A percentile compares a stretch with the other conserved stretches of the same genome.
Conservation (phyloP, 1,139 yeast species). For the Meyerozyma carpophila region DNA sequence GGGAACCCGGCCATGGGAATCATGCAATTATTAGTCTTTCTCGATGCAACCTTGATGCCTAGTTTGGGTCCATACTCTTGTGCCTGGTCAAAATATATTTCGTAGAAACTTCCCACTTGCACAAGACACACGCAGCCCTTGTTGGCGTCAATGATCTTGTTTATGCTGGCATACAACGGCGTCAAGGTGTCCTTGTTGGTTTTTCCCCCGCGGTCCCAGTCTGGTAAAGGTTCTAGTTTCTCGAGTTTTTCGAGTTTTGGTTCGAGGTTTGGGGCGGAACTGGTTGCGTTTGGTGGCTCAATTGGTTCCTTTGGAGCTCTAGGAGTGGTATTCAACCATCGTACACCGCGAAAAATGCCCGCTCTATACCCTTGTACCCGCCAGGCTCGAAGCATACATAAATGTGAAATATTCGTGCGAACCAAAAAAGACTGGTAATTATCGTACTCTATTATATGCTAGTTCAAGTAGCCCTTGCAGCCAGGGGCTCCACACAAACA, state of each 20-base stretch:
- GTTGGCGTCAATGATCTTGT: conserved; percentile 20
- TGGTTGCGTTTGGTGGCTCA: not conserved
- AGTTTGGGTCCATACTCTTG: conserved; percentile 63
- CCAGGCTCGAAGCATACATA: conserved; percentile 1
- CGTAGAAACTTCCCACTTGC: conserved; percentile 89
- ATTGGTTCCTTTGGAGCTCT: not conserved
- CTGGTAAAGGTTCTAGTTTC: not conserved
- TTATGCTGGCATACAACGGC: conserved; percentile 8
- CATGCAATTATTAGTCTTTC: conserved; percentile 37
- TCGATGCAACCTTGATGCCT: conserved; percentile 47
- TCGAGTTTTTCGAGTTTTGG: not conserved
- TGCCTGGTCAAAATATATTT: conserved; percentile 85
- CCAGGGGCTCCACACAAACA: conserved; percentile 94
- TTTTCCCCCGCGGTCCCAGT: conserved; percentile 11
- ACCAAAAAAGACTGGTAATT: not conserved
- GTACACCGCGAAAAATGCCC: not conserved
- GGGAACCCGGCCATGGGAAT: conserved; percentile 96
- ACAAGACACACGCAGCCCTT: conserved; percentile 74
- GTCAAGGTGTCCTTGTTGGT: conserved; percentile 6
- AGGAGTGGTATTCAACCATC: not conserved
- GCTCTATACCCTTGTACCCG: not conserved
- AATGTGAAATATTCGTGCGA: conserved; percentile 7
- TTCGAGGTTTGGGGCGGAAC: not conserved
- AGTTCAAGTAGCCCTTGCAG: conserved; percentile 89
- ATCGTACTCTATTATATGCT: conserved; percentile 5